Evolutionary conservation across 371 early-diverging fungal species (phyloP).

Genomic region (Rhizopus arrhizus): DNA sequence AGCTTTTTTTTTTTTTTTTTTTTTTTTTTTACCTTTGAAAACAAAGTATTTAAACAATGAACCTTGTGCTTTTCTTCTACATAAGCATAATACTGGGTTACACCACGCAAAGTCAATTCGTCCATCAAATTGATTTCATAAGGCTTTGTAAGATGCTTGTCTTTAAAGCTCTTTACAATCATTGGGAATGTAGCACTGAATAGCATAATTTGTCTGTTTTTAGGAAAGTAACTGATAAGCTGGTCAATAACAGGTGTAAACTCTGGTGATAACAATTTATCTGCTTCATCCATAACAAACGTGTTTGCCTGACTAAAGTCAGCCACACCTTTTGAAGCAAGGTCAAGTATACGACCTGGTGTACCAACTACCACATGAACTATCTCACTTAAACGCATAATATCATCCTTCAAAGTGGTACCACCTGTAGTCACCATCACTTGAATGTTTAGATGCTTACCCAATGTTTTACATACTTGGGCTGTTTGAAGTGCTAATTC

Average conservation of each 20-base stretch:
- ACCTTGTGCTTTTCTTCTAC: slow-evolving; percentile 98
- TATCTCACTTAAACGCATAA: slow-evolving; percentile 86
- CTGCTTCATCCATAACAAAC: slow-evolving; percentile 99
- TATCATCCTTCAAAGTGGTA: slow-evolving; percentile 97
- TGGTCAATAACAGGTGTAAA: slow-evolving; percentile 97
- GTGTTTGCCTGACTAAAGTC: slow-evolving; percentile 84
- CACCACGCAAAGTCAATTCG: slow-evolving; percentile 95
- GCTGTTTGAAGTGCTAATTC: slow-evolving; percentile 97
- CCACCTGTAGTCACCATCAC: slow-evolving; percentile 99
- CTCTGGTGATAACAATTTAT: slow-evolving; percentile 95
- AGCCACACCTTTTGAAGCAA: slow-evolving; percentile 87
- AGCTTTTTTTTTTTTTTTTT: neutral
- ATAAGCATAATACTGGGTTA: slow-evolving; percentile 98
- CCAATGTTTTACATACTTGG: slow-evolving; percentile 92
- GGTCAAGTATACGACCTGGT: slow-evolving; percentile 97
- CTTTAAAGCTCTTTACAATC: slow-evolving; percentile 94
- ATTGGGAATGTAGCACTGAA: slow-evolving; percentile 99
- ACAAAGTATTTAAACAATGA: slow-evolving; percentile 96
- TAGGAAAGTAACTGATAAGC: slow-evolving; percentile 81
- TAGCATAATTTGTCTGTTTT: slow-evolving; percentile 91
- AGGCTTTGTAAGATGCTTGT: slow-evolving; percentile 90
- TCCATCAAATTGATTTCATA: slow-evolving; percentile 99
- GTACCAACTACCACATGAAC: slow-evolving; percentile 97
- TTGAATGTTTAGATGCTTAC: slow-evolving; percentile 90
- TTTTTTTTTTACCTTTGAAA: slow-evolving; percentile 76